phyloP scores from a whole-genome alignment of 495 filamentous ascomycete species.

The Xylona heveae region DNA sequence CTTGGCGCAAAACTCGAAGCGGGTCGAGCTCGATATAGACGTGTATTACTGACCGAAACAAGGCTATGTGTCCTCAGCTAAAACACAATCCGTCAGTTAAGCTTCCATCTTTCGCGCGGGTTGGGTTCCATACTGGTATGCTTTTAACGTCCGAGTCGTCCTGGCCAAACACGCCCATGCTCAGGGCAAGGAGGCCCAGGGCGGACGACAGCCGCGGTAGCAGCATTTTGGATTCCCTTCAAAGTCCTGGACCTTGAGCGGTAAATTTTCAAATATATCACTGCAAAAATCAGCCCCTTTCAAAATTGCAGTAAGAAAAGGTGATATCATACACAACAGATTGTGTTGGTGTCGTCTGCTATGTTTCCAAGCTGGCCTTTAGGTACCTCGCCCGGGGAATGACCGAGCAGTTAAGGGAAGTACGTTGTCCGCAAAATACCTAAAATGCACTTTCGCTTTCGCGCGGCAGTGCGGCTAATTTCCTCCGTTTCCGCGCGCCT shows the following conservation, averaged over 20 bases:
- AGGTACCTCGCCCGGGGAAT: too few species aligned
- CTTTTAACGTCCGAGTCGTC: slow-evolving; percentile 29
- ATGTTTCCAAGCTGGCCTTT: too few species aligned
- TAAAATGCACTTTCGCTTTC: too few species aligned
- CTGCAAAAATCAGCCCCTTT: not conserved
- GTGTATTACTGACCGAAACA: slow-evolving; percentile 18
- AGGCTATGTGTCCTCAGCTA: slow-evolving; percentile 66
- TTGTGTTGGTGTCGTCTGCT: too few species aligned
- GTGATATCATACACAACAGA: too few species aligned
- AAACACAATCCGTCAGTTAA: slow-evolving; percentile 9
- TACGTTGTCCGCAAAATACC: too few species aligned
- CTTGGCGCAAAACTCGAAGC: too few species aligned
- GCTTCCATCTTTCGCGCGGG: slow-evolving; percentile 3
- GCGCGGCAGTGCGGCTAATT: too few species aligned
- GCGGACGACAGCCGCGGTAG: slow-evolving; percentile 25
- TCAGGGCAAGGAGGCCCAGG: slow-evolving; percentile 5
- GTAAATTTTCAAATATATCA: not conserved
- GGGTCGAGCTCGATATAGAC: not conserved
- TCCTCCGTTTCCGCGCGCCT: too few species aligned
- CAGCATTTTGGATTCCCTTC: slow-evolving; percentile 19
- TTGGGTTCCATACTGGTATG: slow-evolving; percentile 23
- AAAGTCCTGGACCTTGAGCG: too few species aligned
- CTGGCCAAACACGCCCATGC: slow-evolving; percentile 15
- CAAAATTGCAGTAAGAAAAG: not conserved
- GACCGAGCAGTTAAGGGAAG: too few species aligned